These are phyloP conservation scores for Adansonia rubrostipa DNA, from an alignment of 441 rosid species.

Conservation along the genomic window DNA sequence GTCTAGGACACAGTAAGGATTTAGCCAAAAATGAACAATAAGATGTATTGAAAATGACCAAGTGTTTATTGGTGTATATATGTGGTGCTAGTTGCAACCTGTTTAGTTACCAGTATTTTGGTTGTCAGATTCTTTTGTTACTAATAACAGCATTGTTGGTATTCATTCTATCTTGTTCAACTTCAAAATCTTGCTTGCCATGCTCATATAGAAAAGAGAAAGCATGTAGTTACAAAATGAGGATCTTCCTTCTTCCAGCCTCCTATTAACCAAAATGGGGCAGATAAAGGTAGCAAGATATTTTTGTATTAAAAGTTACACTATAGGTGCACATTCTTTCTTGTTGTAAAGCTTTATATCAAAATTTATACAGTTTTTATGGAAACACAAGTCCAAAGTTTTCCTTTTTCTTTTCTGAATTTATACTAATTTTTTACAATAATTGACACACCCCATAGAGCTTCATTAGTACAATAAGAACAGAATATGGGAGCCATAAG, in stretches of 20 bases:
- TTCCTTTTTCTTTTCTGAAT: constrained; percentile 12
- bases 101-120: constrained; percentile 3
- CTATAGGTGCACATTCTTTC: constrained; percentile 3
- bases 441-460: neutral
- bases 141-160: constrained; percentile 6
- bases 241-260: neutral
- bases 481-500: neutral
- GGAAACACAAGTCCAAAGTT: neutral
- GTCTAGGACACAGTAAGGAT: neutral
- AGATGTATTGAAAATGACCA: neutral
- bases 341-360: neutral
- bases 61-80: neutral
- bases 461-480: neutral
- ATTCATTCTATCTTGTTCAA: neutral
- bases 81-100: neutral
- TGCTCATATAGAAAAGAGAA: neutral
- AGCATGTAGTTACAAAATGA: neutral
- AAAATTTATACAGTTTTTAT: neutral
- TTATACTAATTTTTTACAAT: neutral
- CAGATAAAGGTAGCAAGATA: neutral
- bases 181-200: neutral
- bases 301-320: neutral
- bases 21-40: neutral
- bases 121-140: neutral
- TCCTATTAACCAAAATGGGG: constrained; percentile 7